Evolutionary conservation across 2,329 filamentous ascomycete species (phyloP), one percentile per base, ranked within the genome.

Genomic region (Aspergillus sp.): DNA sequence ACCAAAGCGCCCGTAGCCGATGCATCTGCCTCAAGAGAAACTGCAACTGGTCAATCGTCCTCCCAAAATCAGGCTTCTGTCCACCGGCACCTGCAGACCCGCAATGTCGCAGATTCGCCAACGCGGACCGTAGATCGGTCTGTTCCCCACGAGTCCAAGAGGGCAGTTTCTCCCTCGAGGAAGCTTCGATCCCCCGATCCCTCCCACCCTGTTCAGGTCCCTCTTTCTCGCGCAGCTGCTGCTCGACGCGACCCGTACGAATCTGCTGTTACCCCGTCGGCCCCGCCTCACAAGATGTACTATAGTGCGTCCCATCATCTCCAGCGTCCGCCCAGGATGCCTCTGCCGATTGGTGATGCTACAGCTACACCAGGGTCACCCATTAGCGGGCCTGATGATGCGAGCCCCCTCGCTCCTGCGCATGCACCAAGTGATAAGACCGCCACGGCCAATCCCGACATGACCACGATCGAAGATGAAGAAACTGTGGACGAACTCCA

Each of bases 271-370:
- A 66, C 70, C 59, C 73, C 77, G 35, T 79, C 78, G 31, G 78
- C 71, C n/a, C 77, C 77, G 41, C 73, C 72, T 69, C 74, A 66
- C 72, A 83, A 75, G 80, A 79, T 77, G 76, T 77, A 77, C 62
- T 77, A 77, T 64, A 73, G 66, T 54, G 66, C 72, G 5, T 73
- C 73, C 14, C 68, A 75, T 52, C 72, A 79, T 66, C 67, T 78
- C 50, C 72, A 81, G 73, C 69, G 78, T n/a, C 93, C 93, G 46
- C 93, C 93, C 51, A 89, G 93, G 60, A 81, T 98, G 68, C 93
- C 93, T 58, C 84, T 98, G 58, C 93, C 93, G 55, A 97, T 98
- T 67, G 92, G 96, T 68, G 91, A 97, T 79, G 92, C 96, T 72
- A 84, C 90, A 14, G 88, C 95, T 66, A 91, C 90, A 1, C 93